Conservation (phyloP, 192 early-diverging fungal species). For the Obelidium mucronatum region DNA sequence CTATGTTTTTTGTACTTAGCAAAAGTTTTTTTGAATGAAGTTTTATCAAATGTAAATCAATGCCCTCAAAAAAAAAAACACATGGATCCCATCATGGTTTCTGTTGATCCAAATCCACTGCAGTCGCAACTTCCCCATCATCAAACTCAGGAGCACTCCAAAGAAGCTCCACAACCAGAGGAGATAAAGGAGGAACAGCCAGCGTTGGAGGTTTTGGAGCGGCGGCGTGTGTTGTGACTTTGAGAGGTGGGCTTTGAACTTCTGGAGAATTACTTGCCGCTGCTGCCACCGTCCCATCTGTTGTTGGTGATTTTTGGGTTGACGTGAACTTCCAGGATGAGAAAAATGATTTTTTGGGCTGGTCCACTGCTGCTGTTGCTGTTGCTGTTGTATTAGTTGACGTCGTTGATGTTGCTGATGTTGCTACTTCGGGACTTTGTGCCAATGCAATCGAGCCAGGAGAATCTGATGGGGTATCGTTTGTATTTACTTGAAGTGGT, state of each 20-base stretch:
- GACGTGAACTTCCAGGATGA: background rate
- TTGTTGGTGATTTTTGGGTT: background rate
- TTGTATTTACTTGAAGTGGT: no score
- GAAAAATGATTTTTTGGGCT: background rate
- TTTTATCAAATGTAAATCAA: no score
- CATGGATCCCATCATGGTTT: no score
- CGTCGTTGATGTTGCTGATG: background rate
- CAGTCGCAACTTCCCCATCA: no score
- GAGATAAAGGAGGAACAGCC: conserved; percentile 21
- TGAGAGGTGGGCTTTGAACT: no score
- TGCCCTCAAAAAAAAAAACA: no score
- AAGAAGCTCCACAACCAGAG: conserved; percentile 14
- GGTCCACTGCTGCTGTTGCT: background rate
- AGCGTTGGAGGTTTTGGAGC: background rate
- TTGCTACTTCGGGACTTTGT: background rate
- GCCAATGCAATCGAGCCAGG: background rate
- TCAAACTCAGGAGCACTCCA: conserved; percentile 27
- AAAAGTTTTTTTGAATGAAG: no score
- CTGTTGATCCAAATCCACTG: no score
- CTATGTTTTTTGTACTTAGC: no score
- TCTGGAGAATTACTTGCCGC: background rate
- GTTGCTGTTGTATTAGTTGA: background rate
- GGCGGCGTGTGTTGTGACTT: background rate
- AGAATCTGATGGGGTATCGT: background rate
- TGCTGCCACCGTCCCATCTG: background rate